Base-by-base conservation (phyloP, 805 yeast genomes). In the Saturnispora bothae region DNA sequence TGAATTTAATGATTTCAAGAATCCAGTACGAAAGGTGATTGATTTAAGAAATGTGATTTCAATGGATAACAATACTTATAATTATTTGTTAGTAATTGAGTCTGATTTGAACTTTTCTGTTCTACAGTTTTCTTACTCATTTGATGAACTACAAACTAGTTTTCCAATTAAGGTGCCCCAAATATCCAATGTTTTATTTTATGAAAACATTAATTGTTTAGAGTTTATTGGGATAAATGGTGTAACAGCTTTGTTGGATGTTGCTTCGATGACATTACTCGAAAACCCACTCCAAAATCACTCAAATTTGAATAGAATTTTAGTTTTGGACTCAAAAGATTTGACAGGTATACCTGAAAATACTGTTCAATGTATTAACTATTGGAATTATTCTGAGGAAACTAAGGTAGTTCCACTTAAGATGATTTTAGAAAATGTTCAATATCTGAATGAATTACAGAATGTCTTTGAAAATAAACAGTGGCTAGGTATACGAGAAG, bases 71-170 rank as follows among this genome's bases (percentile, higher is more conserved):
- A n/a, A n/a, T 2, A 15, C 34, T 9, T 25, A 19, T 6, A 32
- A 47, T 13, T 32, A 38, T 28, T 25, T 42, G n/a, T 21, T 50
- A 6, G 14, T 44, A 3, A 27, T 49, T 28, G 43, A 41, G 28
- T 20, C 40, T 4, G n/a, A 31, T 4, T 28, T 43, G 12, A 40
- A 28, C 8, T 38, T 33, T 17, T 27, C 43, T 15, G 4, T 46
- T 4, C 33, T 43, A 15, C 40, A 35, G 19, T 22, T 47, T 5
- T 25, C 29, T 13, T 17, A 12, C 13, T 23, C 21, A 5, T 38
- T 23, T 32, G 5, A 18, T 5, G 31, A 32, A 13, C 21, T 38
- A n/a, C 14, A 18, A 3, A 32, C 22, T 26, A 32, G 32, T n/a
- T 26, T 33, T 19, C 28, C 32, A n/a, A 28, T 45, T n/a, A 15